Base-by-base conservation (phyloP, 2,329 filamentous ascomycete genomes). In the Davidsoniella neocaledoniae region DNA sequence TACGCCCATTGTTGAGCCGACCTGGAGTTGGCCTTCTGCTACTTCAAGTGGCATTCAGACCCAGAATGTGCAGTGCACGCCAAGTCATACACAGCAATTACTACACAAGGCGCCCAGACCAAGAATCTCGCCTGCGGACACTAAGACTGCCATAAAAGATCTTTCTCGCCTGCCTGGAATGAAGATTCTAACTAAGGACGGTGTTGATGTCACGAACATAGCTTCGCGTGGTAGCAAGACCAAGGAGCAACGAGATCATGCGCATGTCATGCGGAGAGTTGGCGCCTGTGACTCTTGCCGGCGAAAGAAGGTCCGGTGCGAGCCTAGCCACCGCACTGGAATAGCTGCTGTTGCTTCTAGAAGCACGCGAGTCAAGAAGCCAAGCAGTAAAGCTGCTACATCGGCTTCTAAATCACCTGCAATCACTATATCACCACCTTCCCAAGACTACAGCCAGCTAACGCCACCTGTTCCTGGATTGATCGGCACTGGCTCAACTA, bases 161-260 rank as follows among this genome's bases (percentile, higher is more conserved):
- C 70, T 76, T 57, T 69, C 71, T 5, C 64, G 67, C 55, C 61
- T 79, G 17, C 76, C 76, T 6, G 76, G 77, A 48, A 80, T 81
- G 74, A 77, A 76, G 60, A 81, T 81, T 55, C 69, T 81, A 66
- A 81, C 77, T 52, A 73, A 70, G 59, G 76, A 78, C 55, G 77
- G 77, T 44, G 63, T 65, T 40, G 77, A 81, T 58, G 72, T 81
- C 50, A 81, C 77, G 42, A 74, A 77, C 61, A 70, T 72, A 50
- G 74, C 74, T 12, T 76, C 74, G 14, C 70, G 77, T 38, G 76
- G 76, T 33, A 76, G 71, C 61, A 81, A 80, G 65, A 78, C 77
- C 48, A 78, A 77, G 67, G 77, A 80, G 66, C 77, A 81, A 66
- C 71, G 77, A 33, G 76, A 80, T 48, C 77, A 80, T 58, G 77